Conservation (phyloP, 139 green algal genomes). For the Chlorella sp. region DNA sequence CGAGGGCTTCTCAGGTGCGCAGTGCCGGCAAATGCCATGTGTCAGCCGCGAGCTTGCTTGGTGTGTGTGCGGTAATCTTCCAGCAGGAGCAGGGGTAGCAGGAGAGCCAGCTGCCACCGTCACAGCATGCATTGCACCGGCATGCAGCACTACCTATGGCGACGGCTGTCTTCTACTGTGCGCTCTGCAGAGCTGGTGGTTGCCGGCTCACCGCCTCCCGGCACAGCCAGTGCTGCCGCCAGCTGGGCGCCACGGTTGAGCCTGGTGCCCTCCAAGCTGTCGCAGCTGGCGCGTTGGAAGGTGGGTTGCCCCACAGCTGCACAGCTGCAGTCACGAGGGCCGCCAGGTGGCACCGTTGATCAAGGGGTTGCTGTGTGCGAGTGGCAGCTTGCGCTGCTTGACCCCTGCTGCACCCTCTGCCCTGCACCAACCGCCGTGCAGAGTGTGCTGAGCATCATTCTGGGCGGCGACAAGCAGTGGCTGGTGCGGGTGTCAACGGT, state of each 20-base stretch:
- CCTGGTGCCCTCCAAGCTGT: slow-evolving; percentile 30
- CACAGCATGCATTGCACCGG: too few species aligned
- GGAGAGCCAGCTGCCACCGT: too few species aligned
- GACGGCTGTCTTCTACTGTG: too few species aligned
- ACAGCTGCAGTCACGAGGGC: too few species aligned
- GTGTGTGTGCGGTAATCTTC: too few species aligned
- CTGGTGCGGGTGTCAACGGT: slow-evolving; percentile 40
- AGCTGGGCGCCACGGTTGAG: slow-evolving; percentile 29
- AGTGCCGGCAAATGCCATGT: background rate
- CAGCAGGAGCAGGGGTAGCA: too few species aligned
- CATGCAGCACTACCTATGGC: too few species aligned
- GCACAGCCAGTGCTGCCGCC: background rate
- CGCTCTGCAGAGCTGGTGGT: slow-evolving; percentile 45
- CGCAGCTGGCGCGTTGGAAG: slow-evolving; percentile 27
- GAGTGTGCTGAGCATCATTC: slow-evolving; percentile 44
- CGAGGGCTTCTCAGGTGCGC: slow-evolving; percentile 42
- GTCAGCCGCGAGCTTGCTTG: background rate
- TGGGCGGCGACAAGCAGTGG: slow-evolving; percentile 41
- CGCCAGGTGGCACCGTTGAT: too few species aligned
- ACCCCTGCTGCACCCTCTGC: background rate
- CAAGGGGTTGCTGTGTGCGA: too few species aligned
- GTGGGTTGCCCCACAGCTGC: too few species aligned
- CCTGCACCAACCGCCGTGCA: background rate
- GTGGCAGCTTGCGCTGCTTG: too few species aligned
- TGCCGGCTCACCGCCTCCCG: slow-evolving; percentile 5